Base-by-base conservation (phyloP, 768 basidiomycete species). In the Naganishia vaughanmartiniae region DNA sequence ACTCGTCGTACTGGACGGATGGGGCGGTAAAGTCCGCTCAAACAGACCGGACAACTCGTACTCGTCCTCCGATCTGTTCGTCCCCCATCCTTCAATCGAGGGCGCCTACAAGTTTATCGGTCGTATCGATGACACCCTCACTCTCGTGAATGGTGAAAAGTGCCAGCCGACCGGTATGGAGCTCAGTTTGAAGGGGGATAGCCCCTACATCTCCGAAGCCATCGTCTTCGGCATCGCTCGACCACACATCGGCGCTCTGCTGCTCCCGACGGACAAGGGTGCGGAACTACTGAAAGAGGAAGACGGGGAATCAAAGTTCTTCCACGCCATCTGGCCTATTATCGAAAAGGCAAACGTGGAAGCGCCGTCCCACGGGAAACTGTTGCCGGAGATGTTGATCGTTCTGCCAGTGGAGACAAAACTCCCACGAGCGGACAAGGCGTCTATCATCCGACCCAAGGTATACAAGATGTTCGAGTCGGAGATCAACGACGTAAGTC, bases 91-190 rank as follows among this genome's bases (percentile, higher is more conserved):
- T 0, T 76, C 78, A 6, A 78, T 83, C 39, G 70, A 75, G 9
- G 74, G 80, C 42, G 80, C 80, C 66, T 86, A 82, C 81, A 86
- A 84, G 73, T 85, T 84, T 63, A 80, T 85, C n/a, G 86, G 87
- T 0, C 79, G 87, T 30, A 76, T 86, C 54, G 87, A 87, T 72
- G 87, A 88, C 67, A 87, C 85, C 0, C 81, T 87, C 12, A 76
- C 75, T 0, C 78, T 83, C 69, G 79, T 79, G 11, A 73, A 82
- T 1, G 85, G 87, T 9, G 86, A 87, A 78, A 87, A 87, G 80
- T 86, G 85, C 12, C 86, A 86, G 72, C 85, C 85, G 39, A 84
- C 86, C 5, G 85, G 86, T 0, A 85, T 87, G 66, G 86, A 87
- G 73, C 81, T 85, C 46, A 79, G 82, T 24, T 83, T 87, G 66